Percentiles rank a stretch among this genome's conserved stretches.
These are phyloP conservation scores for Claviceps monticola DNA, from an alignment of 2,329 filamentous ascomycete species.

Conservation along the genomic window DNA sequence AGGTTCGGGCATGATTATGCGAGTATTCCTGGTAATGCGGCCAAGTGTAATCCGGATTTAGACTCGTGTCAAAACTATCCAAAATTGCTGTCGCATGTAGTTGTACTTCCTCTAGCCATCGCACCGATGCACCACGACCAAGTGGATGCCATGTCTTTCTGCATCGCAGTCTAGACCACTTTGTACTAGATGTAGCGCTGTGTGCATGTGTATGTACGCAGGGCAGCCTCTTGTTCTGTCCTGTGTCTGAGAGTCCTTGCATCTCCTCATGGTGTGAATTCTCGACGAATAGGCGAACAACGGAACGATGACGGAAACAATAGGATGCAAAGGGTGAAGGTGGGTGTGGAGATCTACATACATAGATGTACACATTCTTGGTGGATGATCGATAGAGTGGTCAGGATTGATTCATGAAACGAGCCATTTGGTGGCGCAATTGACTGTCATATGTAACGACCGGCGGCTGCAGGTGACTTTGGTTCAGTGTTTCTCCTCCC, in stretches of 20 bases:
- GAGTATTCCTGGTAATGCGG: background rate
- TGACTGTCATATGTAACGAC: background rate
- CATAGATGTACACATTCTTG: background rate
- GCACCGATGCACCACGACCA: constrained; percentile 1
- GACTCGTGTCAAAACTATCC: background rate
- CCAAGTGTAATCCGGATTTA: background rate
- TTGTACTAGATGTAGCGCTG: background rate
- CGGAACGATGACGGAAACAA: background rate
- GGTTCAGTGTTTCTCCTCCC: no score
- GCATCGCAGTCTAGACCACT: constrained; percentile 1
- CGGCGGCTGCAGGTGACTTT: background rate
- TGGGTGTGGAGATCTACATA: background rate
- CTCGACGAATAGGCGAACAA: background rate
- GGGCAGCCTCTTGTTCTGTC: constrained; percentile 1
- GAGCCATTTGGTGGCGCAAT: background rate
- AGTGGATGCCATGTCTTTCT: background rate
- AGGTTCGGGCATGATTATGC: constrained; percentile 2
- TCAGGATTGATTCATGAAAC: background rate
- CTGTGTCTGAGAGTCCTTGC: background rate
- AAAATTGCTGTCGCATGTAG: background rate
- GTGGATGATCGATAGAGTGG: no score
- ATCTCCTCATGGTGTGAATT: background rate
- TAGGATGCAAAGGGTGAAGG: background rate
- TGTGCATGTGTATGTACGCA: background rate
- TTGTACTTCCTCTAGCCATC: background rate